Conservation (phyloP, 2,329 filamentous ascomycete species). For the Phyllosticta citribraziliensis region DNA sequence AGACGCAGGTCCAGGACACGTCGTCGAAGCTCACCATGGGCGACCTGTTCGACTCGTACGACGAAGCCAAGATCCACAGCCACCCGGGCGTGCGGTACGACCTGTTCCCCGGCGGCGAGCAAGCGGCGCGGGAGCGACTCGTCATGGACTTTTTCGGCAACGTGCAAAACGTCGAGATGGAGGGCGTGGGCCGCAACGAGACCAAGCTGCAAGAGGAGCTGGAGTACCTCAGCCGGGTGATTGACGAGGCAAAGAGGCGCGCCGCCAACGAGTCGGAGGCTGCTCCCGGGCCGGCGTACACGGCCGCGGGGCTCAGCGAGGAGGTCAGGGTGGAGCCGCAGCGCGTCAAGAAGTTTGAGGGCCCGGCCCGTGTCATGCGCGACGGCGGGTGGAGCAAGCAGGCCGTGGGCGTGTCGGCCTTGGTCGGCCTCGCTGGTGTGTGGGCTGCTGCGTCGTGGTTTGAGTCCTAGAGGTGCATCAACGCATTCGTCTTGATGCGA, state of each 20-base stretch:
- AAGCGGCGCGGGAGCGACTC: conserved; percentile 64
- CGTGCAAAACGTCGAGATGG: conserved; percentile 91
- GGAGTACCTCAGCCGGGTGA: conserved; percentile 55
- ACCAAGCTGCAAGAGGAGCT: conserved; percentile 57
- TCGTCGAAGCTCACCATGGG: conserved; percentile 83
- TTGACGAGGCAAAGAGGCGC: conserved; percentile 42
- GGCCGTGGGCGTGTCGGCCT: conserved; percentile 27
- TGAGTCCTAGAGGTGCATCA: conserved; percentile 14
- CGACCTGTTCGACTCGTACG: conserved; percentile 93
- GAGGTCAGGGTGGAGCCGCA: conserved; percentile 9
- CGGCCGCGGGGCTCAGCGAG: conserved; percentile 15
- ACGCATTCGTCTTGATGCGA: neutral
- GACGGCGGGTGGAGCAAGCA: conserved; percentile 32
- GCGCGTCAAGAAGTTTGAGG: conserved; percentile 19
- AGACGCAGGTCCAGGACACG: conserved; percentile 77
- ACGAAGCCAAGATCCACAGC: conserved; percentile 88
- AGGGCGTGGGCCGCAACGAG: conserved; percentile 40
- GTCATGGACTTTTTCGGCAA: conserved; percentile 98
- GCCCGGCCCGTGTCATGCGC: conserved; percentile 25
- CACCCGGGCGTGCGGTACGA: conserved; percentile 90
- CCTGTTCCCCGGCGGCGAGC: conserved; percentile 77
- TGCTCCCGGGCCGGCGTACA: conserved; percentile 12
- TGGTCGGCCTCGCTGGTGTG: conserved; percentile 29
- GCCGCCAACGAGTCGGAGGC: conserved; percentile 23
- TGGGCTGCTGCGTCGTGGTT: conserved; percentile 33